Conservation (phyloP, 768 basidiomycete genomes). For the Plicaturopsis crispa region DNA sequence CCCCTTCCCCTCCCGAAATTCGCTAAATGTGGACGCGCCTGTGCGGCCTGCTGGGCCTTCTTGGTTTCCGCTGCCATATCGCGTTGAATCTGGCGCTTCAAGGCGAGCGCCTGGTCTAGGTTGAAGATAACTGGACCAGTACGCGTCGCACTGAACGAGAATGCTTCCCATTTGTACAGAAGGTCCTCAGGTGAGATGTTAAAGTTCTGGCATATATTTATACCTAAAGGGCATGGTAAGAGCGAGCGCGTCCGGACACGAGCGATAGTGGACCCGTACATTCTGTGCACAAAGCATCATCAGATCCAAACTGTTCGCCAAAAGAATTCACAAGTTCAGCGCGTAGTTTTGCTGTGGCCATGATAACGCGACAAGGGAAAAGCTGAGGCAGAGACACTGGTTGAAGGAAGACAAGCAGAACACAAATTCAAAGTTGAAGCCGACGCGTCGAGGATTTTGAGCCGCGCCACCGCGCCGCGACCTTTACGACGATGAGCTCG, state of each 20-base stretch:
- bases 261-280: slow-evolving; percentile 27
- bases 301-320: slow-evolving; percentile 20
- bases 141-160: slow-evolving; percentile 18
- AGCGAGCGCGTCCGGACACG: not conserved
- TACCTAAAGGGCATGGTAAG: slow-evolving; percentile 33
- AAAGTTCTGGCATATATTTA: slow-evolving; percentile 57
- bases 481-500: too few species aligned
- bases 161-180: slow-evolving; percentile 66
- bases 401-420: too few species aligned
- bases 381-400: too few species aligned
- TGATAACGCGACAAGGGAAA: too few species aligned
- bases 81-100: slow-evolving; percentile 36
- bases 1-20: slow-evolving; percentile 11
- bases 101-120: slow-evolving; percentile 35
- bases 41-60: slow-evolving; percentile 23
- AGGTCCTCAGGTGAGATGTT: slow-evolving; percentile 44
- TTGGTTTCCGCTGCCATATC: slow-evolving; percentile 19
- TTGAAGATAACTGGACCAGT: slow-evolving; percentile 38
- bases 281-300: slow-evolving; percentile 42
- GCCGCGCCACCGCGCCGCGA: too few species aligned
- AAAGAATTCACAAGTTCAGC: slow-evolving; percentile 13
- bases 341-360: too few species aligned
- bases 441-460: too few species aligned
- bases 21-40: slow-evolving; percentile 12
- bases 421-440: too few species aligned